Conservation (phyloP, 2,329 filamentous ascomycete species). For the Aspergillus flavus region DNA sequence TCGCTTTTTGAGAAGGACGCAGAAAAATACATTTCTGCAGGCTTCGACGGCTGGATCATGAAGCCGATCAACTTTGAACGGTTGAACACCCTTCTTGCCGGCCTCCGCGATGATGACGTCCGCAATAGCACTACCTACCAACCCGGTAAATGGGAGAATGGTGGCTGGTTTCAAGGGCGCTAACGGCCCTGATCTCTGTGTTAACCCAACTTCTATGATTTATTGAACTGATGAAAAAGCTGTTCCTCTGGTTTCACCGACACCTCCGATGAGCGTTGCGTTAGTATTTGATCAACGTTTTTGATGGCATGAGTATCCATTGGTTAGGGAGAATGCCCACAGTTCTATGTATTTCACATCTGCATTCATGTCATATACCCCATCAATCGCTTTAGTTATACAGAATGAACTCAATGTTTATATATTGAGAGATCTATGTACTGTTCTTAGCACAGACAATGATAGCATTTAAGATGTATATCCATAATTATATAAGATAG, state of each 20-base stretch:
- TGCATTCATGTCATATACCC: neutral
- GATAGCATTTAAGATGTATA: neutral
- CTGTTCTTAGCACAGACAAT: neutral
- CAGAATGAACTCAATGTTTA: neutral
- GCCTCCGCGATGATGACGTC: slow-evolving; percentile 64
- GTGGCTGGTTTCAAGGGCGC: slow-evolving; percentile 71
- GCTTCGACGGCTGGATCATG: slow-evolving; percentile 89
- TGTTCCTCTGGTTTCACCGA: neutral
- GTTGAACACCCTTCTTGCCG: slow-evolving; percentile 68
- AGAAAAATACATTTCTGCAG: slow-evolving; percentile 71
- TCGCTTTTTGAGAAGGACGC: slow-evolving; percentile 73
- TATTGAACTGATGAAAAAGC: neutral
- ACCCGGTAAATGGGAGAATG: slow-evolving; percentile 77
- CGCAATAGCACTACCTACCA: slow-evolving; percentile 69
- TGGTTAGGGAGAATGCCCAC: neutral
- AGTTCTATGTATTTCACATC: neutral
- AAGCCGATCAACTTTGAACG: slow-evolving; percentile 85
- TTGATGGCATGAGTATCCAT: neutral
- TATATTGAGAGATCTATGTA: neutral
- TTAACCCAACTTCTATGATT: neutral
- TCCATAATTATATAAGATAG: neutral
- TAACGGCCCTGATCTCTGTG: neutral
- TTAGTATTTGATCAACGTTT: neutral
- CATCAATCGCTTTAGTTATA: neutral
- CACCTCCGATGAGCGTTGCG: neutral